These are phyloP conservation scores for Chytriomyces confervae DNA, from an alignment of 192 early-diverging fungal genomes.

Conservation along the genomic window DNA sequence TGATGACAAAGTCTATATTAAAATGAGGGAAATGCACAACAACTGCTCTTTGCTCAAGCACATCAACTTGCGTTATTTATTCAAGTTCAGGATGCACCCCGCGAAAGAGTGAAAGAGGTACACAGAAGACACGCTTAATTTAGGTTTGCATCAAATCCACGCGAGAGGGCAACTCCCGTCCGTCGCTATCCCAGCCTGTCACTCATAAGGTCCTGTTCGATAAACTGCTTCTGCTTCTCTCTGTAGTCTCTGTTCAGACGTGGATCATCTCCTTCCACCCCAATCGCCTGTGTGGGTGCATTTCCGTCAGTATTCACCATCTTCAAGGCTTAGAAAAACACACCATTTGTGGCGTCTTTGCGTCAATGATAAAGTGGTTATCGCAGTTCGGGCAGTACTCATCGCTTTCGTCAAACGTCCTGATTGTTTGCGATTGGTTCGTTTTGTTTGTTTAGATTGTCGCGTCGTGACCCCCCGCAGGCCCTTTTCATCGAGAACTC, in stretches of 20 bases:
- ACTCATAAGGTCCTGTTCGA: slow-evolving; percentile 53
- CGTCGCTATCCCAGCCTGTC: slow-evolving; percentile 52
- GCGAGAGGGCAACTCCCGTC: not conserved
- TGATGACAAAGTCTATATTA: not conserved
- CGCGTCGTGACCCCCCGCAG: too few species aligned
- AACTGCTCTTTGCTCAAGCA: not conserved
- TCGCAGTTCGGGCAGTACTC: slow-evolving; percentile 99
- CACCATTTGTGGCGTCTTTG: slow-evolving; percentile 83
- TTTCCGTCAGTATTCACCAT: not conserved
- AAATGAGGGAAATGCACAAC: not conserved
- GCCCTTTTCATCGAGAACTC: slow-evolving; percentile 8
- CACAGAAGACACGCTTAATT: not conserved
- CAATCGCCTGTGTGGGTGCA: slow-evolving; percentile 56
- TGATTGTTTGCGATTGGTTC: slow-evolving; percentile 26
- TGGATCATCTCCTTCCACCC: slow-evolving; percentile 93
- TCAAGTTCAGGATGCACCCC: not conserved
- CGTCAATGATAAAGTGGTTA: slow-evolving; percentile 95
- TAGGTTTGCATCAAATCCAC: not conserved
- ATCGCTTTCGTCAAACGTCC: slow-evolving; percentile 91
- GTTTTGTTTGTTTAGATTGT: too few species aligned
- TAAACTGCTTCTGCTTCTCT: slow-evolving; percentile 42
- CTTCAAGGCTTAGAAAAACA: not conserved
- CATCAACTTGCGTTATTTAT: not conserved
- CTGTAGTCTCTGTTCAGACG: slow-evolving; percentile 64
- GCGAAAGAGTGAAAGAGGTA: not conserved